Evolutionary conservation across 2,329 filamentous ascomycete species (phyloP).

Genomic region (Clonostachys byssicola): DNA sequence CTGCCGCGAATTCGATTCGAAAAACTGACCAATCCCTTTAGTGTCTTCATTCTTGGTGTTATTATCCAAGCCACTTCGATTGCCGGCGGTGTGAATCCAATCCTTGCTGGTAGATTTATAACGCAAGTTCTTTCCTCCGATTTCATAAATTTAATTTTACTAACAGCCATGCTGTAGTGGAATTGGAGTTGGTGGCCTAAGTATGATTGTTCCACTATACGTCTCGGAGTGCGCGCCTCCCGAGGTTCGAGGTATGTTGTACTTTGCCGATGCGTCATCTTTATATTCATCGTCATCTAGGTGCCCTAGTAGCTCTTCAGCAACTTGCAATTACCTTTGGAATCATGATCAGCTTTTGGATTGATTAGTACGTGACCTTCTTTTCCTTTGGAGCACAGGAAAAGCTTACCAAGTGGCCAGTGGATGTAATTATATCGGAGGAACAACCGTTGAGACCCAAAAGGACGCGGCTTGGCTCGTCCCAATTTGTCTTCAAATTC

Average conservation of each 20-base stretch:
- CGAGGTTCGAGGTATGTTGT: slow-evolving; percentile 8
- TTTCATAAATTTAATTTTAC: neutral
- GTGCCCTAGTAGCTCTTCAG: slow-evolving; percentile 38
- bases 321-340: slow-evolving; percentile 56
- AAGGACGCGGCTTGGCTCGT: slow-evolving; percentile 69
- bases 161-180: slow-evolving; percentile 25
- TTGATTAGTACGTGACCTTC: slow-evolving; percentile 39
- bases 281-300: slow-evolving; percentile 14
- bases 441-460: slow-evolving; percentile 39
- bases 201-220: slow-evolving; percentile 60
- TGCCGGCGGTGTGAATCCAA: slow-evolving; percentile 48
- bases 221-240: slow-evolving; percentile 41
- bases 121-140: slow-evolving; percentile 33
- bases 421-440: slow-evolving; percentile 65
- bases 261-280: neutral
- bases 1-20: neutral
- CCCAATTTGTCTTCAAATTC: slow-evolving; percentile 67
- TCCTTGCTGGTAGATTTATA: slow-evolving; percentile 68
- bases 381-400: neutral
- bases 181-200: slow-evolving; percentile 65
- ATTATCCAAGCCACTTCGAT: slow-evolving; percentile 63
- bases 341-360: slow-evolving; percentile 63
- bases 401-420: slow-evolving; percentile 19
- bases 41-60: slow-evolving; percentile 67
- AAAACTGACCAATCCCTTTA: slow-evolving; percentile 6